Percentiles rank a stretch among this genome's conserved stretches.
These are phyloP conservation scores for Aegilops bicornis DNA, from an alignment of 176 grass and related monocot species.

Conservation along the genomic window DNA sequence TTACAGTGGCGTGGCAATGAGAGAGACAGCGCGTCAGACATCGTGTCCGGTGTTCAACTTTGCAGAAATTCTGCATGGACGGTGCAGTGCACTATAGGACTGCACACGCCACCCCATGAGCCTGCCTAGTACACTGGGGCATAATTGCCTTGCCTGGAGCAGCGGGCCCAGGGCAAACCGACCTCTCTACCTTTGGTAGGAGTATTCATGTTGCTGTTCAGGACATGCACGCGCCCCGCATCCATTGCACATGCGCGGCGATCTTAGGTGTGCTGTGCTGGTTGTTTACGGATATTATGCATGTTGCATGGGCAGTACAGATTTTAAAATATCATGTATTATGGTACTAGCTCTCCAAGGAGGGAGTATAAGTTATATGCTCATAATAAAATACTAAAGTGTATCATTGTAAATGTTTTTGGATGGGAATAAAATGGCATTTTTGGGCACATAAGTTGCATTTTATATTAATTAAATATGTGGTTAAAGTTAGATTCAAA, in stretches of 20 bases:
- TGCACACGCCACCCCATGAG: background rate
- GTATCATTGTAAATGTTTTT: too few relatives aligned
- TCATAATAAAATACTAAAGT: too few relatives aligned
- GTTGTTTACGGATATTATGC: background rate
- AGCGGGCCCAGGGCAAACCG: background rate
- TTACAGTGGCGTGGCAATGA: background rate
- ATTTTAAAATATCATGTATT: background rate
- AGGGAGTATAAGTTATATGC: too few relatives aligned
- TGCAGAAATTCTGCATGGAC: background rate
- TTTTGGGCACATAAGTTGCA: too few relatives aligned
- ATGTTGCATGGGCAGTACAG: background rate
- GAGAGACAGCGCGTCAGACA: background rate
- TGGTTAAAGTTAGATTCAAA: too few relatives aligned
- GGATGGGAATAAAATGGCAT: too few relatives aligned
- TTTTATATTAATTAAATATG: too few relatives aligned
- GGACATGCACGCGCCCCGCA: background rate
- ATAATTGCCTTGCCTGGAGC: background rate
- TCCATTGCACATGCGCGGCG: constrained; percentile 1
- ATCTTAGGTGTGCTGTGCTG: background rate
- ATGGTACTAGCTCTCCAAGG: too few relatives aligned
- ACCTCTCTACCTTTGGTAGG: background rate
- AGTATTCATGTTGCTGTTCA: background rate
- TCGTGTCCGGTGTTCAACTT: background rate
- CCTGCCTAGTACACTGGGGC: background rate
- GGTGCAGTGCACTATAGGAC: background rate